Evolutionary conservation across 352 stramenopile species (phyloP).

Genomic region (Pseudoperonospora humuli): DNA sequence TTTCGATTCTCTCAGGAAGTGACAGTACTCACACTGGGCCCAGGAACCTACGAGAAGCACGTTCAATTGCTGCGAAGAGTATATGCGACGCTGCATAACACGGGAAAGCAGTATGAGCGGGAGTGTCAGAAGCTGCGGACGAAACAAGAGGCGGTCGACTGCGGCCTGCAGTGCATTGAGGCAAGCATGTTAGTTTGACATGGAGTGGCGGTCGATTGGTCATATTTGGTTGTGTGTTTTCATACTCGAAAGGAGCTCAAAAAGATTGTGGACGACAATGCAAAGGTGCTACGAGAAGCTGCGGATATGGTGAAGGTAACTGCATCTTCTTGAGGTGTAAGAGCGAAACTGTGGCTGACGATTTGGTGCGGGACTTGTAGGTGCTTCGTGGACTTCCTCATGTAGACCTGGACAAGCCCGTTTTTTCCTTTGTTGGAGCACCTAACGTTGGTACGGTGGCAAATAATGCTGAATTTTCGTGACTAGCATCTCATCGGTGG

Average conservation of each 20-base stretch:
- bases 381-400: conserved; percentile 64
- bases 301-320: conserved; percentile 58
- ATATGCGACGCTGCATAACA: conserved; percentile 71
- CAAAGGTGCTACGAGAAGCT: conserved; percentile 32
- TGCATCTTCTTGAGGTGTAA: background rate
- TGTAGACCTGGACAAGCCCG: conserved; percentile 71
- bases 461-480: background rate
- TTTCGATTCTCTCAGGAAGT: conserved; percentile 42
- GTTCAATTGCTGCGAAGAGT: conserved; percentile 70
- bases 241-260: conserved; percentile 42
- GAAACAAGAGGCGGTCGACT: conserved; percentile 75
- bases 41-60: conserved; percentile 60
- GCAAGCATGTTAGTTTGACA: conserved; percentile 12
- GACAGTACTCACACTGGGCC: conserved; percentile 69
- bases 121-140: conserved; percentile 62
- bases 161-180: conserved; percentile 66
- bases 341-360: background rate
- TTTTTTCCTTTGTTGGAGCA: conserved; percentile 79
- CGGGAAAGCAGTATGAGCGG: conserved; percentile 60
- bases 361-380: conserved; percentile 18
- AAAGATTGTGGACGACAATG: conserved; percentile 37
- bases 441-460: conserved; percentile 66
- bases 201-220: background rate
- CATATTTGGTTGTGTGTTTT: background rate
- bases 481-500: background rate